Conservation (phyloP, 257 asterid genomes). For the Solanum megistacrolobum region DNA sequence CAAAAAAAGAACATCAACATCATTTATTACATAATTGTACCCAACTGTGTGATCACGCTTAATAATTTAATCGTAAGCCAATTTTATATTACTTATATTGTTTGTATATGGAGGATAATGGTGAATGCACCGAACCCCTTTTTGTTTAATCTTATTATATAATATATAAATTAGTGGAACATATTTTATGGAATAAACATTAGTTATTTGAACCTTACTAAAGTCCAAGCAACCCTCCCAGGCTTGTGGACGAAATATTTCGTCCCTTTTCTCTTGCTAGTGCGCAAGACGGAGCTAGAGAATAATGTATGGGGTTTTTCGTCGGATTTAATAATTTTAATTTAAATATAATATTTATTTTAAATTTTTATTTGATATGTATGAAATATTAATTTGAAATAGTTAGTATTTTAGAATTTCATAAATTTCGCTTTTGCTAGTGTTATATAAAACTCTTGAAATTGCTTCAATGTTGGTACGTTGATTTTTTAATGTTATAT, state of each 20-base stretch:
- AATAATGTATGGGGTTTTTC: no score
- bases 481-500: background rate
- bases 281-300: background rate
- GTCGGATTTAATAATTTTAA: background rate
- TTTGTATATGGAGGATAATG: background rate
- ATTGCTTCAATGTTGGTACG: background rate
- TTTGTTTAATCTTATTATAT: background rate
- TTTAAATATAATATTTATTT: no score
- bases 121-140: background rate
- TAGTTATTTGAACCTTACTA: background rate
- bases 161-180: background rate
- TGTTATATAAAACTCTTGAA: background rate
- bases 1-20: conserved; percentile 13
- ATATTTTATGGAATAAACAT: background rate
- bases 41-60: background rate
- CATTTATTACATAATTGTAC: conserved; percentile 9
- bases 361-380: background rate
- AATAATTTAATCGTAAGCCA: background rate
- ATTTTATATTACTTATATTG: background rate
- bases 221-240: background rate
- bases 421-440: background rate
- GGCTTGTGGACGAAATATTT: background rate
- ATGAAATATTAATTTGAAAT: background rate
- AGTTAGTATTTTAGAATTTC: background rate
- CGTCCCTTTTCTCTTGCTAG: background rate